Base-by-base conservation (phyloP, 2,329 filamentous ascomycete species). In the Alternaria dauci region DNA sequence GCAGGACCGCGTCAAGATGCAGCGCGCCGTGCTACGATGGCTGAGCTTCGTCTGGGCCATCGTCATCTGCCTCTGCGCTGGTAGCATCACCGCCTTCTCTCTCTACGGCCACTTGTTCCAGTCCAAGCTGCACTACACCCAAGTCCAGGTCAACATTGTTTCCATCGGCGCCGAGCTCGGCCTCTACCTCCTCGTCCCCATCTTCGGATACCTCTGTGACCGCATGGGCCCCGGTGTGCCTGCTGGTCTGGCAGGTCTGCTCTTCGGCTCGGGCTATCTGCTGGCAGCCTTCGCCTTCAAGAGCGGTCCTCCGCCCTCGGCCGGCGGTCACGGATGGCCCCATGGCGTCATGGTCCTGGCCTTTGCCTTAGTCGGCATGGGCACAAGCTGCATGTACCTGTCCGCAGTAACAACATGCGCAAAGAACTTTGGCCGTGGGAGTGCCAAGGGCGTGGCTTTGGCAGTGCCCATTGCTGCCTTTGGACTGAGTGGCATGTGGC, bases 401-500 rank as follows among this genome's bases (percentile, higher is more conserved):
- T 87, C 89, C 52, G 90, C 93, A 2, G 90, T 99, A n/a, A 94
- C 94, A 7, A 96, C 94, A 0, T 97, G 93, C 74, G 95, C 95
- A 36, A 99, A 99, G 87, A 99, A 98, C 81, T 99, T 98, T 80
- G 94, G 94, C 50, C 89, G 91, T 62, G 93, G 93, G 4, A 91
- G 90, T 73, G 90, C 96, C 73, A 91, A 94, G 71, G 95, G 95
- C 0, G 81, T 99, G 52, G 94, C 96, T 61, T 84, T 99, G 56
- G 94, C 94, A 1, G 85, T 92, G 61, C 95, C 95, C 1, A 97
- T 98, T 76, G 93, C 95, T 0, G 90, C 92, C 7, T 97, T 97
- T 76, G 95, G 95, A 0, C 79, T 99, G 58, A 97, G 94, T 74
- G 93, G 94, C 48, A 94, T 99, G 91, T 96, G 95, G 91, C 86